Percentiles rank a stretch among this genome's conserved stretches.
phyloP scores from a whole-genome alignment of 257 asterid genomes.

The Rauvolfia tetraphylla region DNA sequence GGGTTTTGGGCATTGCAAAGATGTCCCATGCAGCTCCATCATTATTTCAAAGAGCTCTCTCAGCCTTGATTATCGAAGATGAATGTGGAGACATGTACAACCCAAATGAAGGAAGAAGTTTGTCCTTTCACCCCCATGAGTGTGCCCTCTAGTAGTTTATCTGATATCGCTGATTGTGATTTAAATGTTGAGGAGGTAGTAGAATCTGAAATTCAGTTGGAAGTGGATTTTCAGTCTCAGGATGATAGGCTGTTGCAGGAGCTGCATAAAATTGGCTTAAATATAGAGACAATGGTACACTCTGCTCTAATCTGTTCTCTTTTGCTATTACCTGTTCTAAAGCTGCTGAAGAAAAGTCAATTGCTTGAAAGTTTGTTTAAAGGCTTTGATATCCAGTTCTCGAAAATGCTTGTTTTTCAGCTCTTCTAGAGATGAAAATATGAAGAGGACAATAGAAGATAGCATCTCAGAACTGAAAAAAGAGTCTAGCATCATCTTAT shows the following conservation, averaged over 20 bases:
- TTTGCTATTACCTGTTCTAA: neutral
- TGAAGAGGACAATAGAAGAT: neutral
- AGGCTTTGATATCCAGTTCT: neutral
- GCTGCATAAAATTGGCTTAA: slow-evolving; percentile 15
- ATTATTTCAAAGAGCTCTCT: slow-evolving; percentile 12
- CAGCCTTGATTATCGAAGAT: slow-evolving; percentile 19
- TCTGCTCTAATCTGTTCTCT: neutral
- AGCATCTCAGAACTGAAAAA: neutral
- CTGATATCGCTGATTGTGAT: no score
- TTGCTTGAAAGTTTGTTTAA: neutral
- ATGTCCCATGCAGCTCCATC: slow-evolving; percentile 8
- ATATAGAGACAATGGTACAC: slow-evolving; percentile 6
- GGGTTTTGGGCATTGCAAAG: neutral
- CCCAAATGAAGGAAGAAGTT: slow-evolving; percentile 8
- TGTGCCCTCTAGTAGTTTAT: neutral
- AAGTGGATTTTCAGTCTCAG: neutral
- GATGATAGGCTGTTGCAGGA: slow-evolving; percentile 19
- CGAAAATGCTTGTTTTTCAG: neutral
- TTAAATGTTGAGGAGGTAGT: no score
- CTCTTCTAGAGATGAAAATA: no score
- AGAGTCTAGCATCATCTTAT: neutral
- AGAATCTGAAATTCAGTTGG: no score
- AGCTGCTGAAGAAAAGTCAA: neutral
- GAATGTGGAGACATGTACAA: neutral
- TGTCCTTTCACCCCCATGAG: neutral